These are phyloP conservation scores for Polyporus tsugae DNA, from an alignment of 1,284 basidiomycete genomes.

Conservation along the genomic window DNA sequence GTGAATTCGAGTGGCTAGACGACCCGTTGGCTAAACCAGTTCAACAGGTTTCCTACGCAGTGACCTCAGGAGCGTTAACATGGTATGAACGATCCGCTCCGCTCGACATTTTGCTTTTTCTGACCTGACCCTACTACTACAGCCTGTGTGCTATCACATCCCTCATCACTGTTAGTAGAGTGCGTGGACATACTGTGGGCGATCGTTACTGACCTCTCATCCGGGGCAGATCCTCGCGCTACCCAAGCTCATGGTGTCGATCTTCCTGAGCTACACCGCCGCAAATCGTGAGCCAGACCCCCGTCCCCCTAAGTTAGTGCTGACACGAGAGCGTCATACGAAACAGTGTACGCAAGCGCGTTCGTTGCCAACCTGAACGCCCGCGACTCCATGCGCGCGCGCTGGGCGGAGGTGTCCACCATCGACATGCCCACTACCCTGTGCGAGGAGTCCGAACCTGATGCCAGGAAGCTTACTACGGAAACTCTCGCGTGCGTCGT, in stretches of 20 bases:
- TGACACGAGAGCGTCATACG: too few species aligned
- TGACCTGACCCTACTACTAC: neutral
- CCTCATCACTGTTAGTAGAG: neutral
- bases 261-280: neutral
- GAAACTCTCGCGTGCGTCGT: neutral
- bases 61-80: neutral
- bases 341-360: conserved; percentile 6
- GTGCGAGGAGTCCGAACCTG: neutral
- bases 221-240: neutral
- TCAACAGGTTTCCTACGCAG: conserved; percentile 1
- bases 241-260: neutral
- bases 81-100: neutral
- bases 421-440: conserved; percentile 2
- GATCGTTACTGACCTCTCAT: neutral
- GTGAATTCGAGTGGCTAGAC: neutral
- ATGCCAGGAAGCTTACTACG: neutral
- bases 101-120: too few species aligned
- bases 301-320: too few species aligned
- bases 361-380: conserved; percentile 12
- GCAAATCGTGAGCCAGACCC: neutral
- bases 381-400: conserved; percentile 10
- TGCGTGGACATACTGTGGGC: neutral
- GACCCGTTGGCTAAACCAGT: neutral
- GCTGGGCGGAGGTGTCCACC: conserved; percentile 7
- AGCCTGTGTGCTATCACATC: neutral